Percentiles rank a stretch among this genome's conserved stretches.
Evolutionary conservation across 2,329 filamentous ascomycete genomes (phyloP).

Genomic region (Sporothrix luriei): DNA sequence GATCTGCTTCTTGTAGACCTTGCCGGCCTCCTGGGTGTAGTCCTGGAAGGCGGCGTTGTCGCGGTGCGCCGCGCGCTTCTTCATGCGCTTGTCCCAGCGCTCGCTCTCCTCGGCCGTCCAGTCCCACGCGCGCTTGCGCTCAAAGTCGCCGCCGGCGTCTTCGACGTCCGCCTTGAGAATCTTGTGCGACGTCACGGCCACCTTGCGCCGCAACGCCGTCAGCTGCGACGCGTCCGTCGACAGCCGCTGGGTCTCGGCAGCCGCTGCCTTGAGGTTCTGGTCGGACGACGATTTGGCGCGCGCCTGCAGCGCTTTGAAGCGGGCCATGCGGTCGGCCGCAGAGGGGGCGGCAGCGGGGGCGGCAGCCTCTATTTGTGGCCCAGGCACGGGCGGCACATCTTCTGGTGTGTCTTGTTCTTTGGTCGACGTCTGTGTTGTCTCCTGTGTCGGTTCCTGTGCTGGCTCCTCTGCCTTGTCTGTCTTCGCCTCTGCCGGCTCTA

Average conservation of each 20-base stretch:
- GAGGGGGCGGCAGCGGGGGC: not conserved
- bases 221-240: conserved; percentile 77
- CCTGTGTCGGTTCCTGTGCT: not conserved
- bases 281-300: conserved; percentile 72
- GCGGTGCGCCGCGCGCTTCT: conserved; percentile 78
- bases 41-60: conserved; percentile 90
- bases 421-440: not conserved
- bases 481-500: not conserved
- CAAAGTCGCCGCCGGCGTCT: conserved; percentile 85
- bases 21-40: conserved; percentile 82
- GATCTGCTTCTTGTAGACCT: conserved; percentile 91
- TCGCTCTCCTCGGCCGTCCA: conserved; percentile 96
- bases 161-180: conserved; percentile 89
- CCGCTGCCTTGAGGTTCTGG: conserved; percentile 80
- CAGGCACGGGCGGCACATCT: not conserved
- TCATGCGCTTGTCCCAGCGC: conserved; percentile 86
- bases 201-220: conserved; percentile 77
- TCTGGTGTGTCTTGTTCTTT: not conserved
- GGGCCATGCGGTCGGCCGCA: conserved; percentile 65
- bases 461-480: not conserved
- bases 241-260: conserved; percentile 77
- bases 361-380: not conserved
- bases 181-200: conserved; percentile 87
- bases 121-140: conserved; percentile 97
- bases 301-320: conserved; percentile 85